Evolutionary conservation across 192 early-diverging fungal species (phyloP).

Genomic region (Coemansia sp.): DNA sequence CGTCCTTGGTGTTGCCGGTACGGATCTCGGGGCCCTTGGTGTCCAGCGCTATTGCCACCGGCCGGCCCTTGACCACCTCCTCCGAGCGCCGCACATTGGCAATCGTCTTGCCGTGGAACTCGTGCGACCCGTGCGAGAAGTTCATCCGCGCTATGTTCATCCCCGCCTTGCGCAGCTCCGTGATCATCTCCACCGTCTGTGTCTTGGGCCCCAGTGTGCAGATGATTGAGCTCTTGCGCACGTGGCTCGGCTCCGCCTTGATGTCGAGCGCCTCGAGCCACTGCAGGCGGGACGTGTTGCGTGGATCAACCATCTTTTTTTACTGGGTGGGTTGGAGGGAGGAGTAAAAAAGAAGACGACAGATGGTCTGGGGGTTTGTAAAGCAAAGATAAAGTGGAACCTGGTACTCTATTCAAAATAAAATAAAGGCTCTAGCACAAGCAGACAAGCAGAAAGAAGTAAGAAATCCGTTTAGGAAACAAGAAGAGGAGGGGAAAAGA

Average conservation of each 20-base stretch:
- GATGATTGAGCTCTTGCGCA: constrained; percentile 81
- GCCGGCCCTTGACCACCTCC: constrained; percentile 46
- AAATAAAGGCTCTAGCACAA: constrained; percentile 7
- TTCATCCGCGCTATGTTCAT: constrained; percentile 86
- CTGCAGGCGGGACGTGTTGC: constrained; percentile 66
- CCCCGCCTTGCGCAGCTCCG: constrained; percentile 67
- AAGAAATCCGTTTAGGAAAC: no score
- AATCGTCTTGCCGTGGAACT: constrained; percentile 71
- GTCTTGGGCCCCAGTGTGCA: constrained; percentile 82
- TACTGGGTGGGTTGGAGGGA: background rate
- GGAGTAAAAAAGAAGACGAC: constrained; percentile 3
- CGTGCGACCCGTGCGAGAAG: constrained; percentile 70
- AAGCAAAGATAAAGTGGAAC: constrained; percentile 2
- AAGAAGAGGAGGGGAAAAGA: background rate
- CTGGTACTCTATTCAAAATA: background rate
- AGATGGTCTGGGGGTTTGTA: no score
- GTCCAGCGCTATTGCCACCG: constrained; percentile 74
- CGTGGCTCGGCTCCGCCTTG: constrained; percentile 55
- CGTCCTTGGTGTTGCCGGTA: constrained; percentile 77
- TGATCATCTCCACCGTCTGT: constrained; percentile 70
- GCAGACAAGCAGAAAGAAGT: no score
- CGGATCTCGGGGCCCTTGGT: constrained; percentile 90
- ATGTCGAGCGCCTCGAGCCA: constrained; percentile 72
- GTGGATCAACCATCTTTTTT: constrained; percentile 44
- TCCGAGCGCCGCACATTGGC: constrained; percentile 66